phyloP scores from a whole-genome alignment of 352 stramenopile species.

The Globisporangium lucens region DNA sequence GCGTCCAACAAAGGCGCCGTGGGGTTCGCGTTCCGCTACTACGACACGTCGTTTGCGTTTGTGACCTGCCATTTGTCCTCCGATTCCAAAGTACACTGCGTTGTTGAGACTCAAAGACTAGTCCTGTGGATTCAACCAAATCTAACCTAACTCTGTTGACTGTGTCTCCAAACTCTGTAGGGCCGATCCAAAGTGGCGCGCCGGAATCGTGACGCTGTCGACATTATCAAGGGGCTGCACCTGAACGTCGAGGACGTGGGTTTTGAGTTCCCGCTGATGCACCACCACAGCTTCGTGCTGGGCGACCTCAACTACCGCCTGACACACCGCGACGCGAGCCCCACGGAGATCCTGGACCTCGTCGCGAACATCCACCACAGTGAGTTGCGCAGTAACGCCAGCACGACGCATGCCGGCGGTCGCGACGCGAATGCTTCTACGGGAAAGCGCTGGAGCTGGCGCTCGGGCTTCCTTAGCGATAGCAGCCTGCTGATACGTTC shows the following conservation, averaged over 20 bases:
- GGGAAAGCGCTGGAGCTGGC: conserved; percentile 25
- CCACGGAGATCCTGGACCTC: conserved; percentile 61
- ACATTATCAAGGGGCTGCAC: conserved; percentile 76
- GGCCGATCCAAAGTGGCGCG: conserved; percentile 72
- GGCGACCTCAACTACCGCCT: conserved; percentile 91
- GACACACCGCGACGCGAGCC: conserved; percentile 44
- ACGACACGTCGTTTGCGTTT: conserved; percentile 85
- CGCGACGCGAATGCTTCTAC: neutral
- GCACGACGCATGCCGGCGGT: conserved; percentile 7
- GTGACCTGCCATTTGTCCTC: conserved; percentile 87
- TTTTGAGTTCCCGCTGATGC: conserved; percentile 83
- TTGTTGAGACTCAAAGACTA: neutral
- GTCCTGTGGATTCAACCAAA: neutral
- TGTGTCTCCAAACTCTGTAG: conserved; percentile 15
- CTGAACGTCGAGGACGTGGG: conserved; percentile 77
- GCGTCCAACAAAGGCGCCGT: conserved; percentile 91
- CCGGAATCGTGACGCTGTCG: conserved; percentile 68
- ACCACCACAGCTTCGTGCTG: conserved; percentile 88
- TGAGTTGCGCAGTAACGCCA: conserved; percentile 16
- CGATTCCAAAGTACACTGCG: conserved; percentile 50
- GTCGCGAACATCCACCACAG: conserved; percentile 42
- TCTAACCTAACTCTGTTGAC: neutral
- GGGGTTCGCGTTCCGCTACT: conserved; percentile 84
- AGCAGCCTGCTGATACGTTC: conserved; percentile 11
- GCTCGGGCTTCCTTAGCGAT: conserved; percentile 19